These are phyloP conservation scores for Thinopyrum elongatum DNA, from an alignment of 176 grass and related monocot species.

Conservation along the genomic window DNA sequence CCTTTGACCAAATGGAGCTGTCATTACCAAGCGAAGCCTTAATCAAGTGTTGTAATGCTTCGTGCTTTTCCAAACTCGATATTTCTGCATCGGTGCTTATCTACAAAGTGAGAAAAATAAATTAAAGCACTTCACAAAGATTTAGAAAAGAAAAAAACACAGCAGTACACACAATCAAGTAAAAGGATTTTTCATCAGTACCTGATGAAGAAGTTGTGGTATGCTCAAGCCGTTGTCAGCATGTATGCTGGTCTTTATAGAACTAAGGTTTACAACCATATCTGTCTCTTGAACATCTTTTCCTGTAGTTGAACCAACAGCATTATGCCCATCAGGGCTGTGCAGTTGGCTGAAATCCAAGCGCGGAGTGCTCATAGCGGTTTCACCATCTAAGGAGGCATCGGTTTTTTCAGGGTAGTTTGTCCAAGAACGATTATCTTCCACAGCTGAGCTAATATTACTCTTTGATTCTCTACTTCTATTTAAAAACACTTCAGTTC, in stretches of 20 bases:
- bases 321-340: conserved; percentile 59
- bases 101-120: conserved; percentile 33
- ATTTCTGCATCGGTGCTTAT: conserved; percentile 75
- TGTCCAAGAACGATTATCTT: conserved; percentile 58
- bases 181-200: conserved; percentile 32
- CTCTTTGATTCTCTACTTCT: conserved; percentile 52
- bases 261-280: conserved; percentile 44
- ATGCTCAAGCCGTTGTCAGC: conserved; percentile 66
- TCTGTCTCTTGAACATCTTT: conserved; percentile 50
- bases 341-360: conserved; percentile 56
- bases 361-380: conserved; percentile 58
- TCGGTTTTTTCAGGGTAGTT: conserved; percentile 79
- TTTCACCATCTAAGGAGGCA: conserved; percentile 61
- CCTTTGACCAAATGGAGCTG: conserved; percentile 91
- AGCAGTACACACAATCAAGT: conserved; percentile 1
- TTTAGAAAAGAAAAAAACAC: conserved; percentile 18
- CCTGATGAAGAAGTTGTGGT: conserved; percentile 90
- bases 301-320: conserved; percentile 39
- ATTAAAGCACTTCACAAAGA: conserved; percentile 3
- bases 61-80: conserved; percentile 64
- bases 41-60: conserved; percentile 82
- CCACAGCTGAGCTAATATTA: conserved; percentile 33
- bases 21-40: conserved; percentile 71
- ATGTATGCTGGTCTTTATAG: conserved; percentile 56
- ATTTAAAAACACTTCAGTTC: conserved; percentile 35